Base-by-base conservation (phyloP, 768 basidiomycete species). In the Clavaria fumosa region DNA sequence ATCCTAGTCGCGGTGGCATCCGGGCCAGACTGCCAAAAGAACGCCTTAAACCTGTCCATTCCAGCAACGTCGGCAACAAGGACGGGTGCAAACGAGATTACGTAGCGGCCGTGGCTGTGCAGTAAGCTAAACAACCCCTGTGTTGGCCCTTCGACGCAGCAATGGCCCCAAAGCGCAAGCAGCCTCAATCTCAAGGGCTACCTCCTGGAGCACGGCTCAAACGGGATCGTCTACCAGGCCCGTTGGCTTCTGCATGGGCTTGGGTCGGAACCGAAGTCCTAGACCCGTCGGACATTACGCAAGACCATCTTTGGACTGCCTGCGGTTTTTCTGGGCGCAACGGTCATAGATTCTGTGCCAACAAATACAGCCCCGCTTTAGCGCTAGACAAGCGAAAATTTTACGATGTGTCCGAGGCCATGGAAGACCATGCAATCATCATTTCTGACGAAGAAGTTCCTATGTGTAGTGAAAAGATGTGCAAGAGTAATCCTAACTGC, bases 401-500 rank as follows among this genome's bases (percentile, higher is more conserved):
- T 19, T 39, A 39, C 43, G 33, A 45, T 22, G 39, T 33, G 23
- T 34, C 41, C 22, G 34, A 35, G 18, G 35, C 53, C 15, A 54
- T 55, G 11, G 66, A 66, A 37, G 70, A 72, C 53, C 55, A 80
- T 49, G 54, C 80, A 21, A 78, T 82, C 38, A 60, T 81, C 14
- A 64, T 83, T 24, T 77, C 78, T 1, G 81, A 83, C 38, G 72
- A 79, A 26, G 77, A 81, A 33, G 53, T 48, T 23, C 57, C 58
- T 3, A 47, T 53, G 11, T 88, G 85, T 50, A 63, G 53, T 41
- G 73, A 70, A 48, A 78, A 70, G 42, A 20, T 35, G 4, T 97
- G 93, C 57, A 77, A 69, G 47, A 56, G 56, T 34, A 91, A 89
- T 50, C 82, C 85, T 6, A 72, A 78, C 36, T 95, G 93, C 54